phyloP scores from a whole-genome alignment of 2,329 filamentous ascomycete species.

The Penicillium nordicum region DNA sequence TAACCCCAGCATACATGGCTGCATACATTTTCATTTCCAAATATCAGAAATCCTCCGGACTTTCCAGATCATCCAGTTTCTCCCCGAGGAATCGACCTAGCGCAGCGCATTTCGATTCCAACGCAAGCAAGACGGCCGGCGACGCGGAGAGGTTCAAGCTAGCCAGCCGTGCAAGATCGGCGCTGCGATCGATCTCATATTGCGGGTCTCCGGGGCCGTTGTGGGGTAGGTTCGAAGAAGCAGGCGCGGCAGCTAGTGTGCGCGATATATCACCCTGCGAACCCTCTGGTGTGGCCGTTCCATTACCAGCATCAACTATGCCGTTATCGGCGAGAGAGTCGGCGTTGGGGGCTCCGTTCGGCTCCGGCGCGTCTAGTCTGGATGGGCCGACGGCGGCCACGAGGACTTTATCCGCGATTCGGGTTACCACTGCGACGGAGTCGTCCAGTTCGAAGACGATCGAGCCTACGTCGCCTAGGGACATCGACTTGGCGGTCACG shows the following conservation, averaged over 20 bases:
- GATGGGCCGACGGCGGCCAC: constrained; percentile 42
- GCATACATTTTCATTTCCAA: not conserved
- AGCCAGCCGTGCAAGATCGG: constrained; percentile 38
- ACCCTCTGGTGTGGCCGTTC: constrained; percentile 7
- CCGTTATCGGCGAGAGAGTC: constrained; percentile 7
- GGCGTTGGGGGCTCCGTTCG: not conserved
- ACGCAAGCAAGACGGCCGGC: constrained; percentile 38
- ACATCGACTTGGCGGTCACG: constrained; percentile 41
- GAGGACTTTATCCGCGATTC: constrained; percentile 43
- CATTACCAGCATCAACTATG: constrained; percentile 5
- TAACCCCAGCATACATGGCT: not conserved
- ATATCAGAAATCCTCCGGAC: constrained; percentile 41
- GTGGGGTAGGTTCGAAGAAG: constrained; percentile 11
- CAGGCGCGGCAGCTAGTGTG: constrained; percentile 7
- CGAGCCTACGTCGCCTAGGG: constrained; percentile 43
- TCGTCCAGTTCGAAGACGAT: constrained; percentile 44
- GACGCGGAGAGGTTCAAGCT: constrained; percentile 40
- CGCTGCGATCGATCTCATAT: constrained; percentile 40
- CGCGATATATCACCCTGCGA: constrained; percentile 14
- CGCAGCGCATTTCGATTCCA: constrained; percentile 44
- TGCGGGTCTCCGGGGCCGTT: constrained; percentile 34
- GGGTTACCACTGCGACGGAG: constrained; percentile 41
- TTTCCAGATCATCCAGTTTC: constrained; percentile 41
- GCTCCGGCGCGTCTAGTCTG: constrained; percentile 17
- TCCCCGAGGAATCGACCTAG: constrained; percentile 40